Evolutionary conservation across 345 rosid genomes (phyloP), one percentile per base, ranked within the genome.

Genomic region (Melaleuca alternifolia): DNA sequence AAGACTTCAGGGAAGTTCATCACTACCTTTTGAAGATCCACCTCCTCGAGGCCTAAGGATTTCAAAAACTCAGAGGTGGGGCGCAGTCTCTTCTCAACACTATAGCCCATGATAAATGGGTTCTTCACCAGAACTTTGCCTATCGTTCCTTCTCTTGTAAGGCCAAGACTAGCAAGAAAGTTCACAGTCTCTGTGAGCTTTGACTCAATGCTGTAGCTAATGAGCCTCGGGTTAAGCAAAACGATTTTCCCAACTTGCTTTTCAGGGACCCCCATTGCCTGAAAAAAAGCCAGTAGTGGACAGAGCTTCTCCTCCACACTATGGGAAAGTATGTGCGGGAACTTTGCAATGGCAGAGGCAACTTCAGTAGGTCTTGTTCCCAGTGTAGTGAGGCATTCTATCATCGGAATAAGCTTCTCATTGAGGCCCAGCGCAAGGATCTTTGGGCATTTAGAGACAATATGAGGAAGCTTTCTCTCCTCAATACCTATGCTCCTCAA

Each of bases 401-500:
- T 87, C 86, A 85, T 88, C 3, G 89, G 89, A 21, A 88, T 24
- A 20, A 88, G 85, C 83, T 88, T 88, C 79, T 88, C 87, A 0
- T 85, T 11, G 12, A 85, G 87, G 87, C 89, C 85, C 30, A 88
- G 83, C 26, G 87, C 83, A 0, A 88, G 89, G 83, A 88, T 85
- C 54, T 85, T 88, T 2, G 89, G 89, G 83, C 89, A 88, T 81
- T 88, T 88, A 18, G 89, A 62, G 26, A 88, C 54, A 14, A 88
- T 28, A 82, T 62, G 86, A 37, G 89, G 89, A 11, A 88, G 89
- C 87, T 88, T 88, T 50, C 89, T 85, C 82, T 88, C 89, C 52
- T 85, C 85, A 65, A 88, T 82, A 23, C 89, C 89, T 8, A 88
- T 88, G 51, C 87, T 85, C 83, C 54, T 88, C 87, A 88, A 83